Evolutionary conservation across 495 filamentous ascomycete genomes (phyloP), one percentile per base, ranked within the genome.

Genomic region (Diplogelasinospora grovesii): DNA sequence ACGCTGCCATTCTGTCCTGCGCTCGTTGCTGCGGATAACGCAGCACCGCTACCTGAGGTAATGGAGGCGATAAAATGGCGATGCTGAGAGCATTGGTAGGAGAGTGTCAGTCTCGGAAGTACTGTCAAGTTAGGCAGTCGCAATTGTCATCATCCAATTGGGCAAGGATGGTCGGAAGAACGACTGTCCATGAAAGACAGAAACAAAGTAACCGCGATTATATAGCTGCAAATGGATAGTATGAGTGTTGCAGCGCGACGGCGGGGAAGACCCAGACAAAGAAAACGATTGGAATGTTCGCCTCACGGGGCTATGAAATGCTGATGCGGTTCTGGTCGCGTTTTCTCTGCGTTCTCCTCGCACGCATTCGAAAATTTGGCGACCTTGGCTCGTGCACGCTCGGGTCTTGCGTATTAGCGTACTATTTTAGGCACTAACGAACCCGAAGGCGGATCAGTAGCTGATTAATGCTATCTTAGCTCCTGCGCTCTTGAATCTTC

Each of bases 1-100:
- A 37, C 1, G 52, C 50, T 18, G 53, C 58, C 56, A 59, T 59
- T 21, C 32, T 46, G 36, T 22, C 33, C 39, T 49, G 48, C 36
- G 23, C 18, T 37, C 35, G 29, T 30, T 36, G 19, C 36, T 36
- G 18, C 10, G 10, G 26, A 11, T 28, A 24, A 42, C 39, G 43
- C 26, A 45, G 29, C 33, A 39, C 22, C 36, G 42, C 43, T 24
- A 33, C 16, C 28, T 29, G 27, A 38, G 22, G 36, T 28, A 26
- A 29, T 28, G 14, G 19, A 39, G 28, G 16, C n/a, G 35, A 25
- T 13, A 11, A 15, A 36, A 6, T 35, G 32, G 30, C 5, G 10
- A 27, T 33, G 22, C 29, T 11, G 39, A 20, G 31, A 19, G 41
- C 51, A 54, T 54, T 18, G 47, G 41, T 20, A 33, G 22, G 15